Base-by-base conservation (phyloP, 202 grass and related monocot species). In the Setaria italica region DNA sequence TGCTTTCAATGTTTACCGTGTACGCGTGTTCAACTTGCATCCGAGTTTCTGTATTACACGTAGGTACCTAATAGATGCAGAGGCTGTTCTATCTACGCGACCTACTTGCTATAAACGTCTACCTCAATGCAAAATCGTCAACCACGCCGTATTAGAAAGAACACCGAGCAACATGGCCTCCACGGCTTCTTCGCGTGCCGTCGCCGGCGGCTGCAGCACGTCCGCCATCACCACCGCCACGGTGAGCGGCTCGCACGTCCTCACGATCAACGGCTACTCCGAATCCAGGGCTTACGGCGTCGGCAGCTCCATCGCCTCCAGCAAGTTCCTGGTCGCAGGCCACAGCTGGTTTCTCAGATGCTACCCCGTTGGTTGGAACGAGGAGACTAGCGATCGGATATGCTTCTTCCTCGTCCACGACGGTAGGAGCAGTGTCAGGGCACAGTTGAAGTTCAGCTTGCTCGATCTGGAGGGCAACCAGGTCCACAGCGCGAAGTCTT, bases 201-300 rank as follows among this genome's bases (percentile, higher is more conserved):
- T 3, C 16, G 3, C 9, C 69, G 2, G 20, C 10, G 11, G 43
- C 5, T 14, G 46, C 21, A 29, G 5, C 66, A 43, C 19, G 37
- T 58, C 79, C 14, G 1, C 21, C 3, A 59, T 82, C 12, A 21
- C 50, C 21, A 47, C 25, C 11, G 11, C 62, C 1, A 29, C 11
- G 0, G 68, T 1, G 46, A 11, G 46, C 29, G 82, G 72, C 4
- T 72, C 33, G 46, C 90, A 92, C 49, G 70, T 48, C 11, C 71
- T 84, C 72, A 79, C 13, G 39, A 25, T 84, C 74, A 45, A 46
- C 5, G 58, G 66, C 3, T 82, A 88, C 77, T 88, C 89, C 2
- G 11, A 0, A 5, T 78, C 47, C 62, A 53, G 51, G 12, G 57
- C 55, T 19, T n/a, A 81, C 42, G 69, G 69, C 41, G 19, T 49